Evolutionary conservation across 148 eudicot genomes (phyloP), one percentile per base, ranked within the genome.

Genomic region (Chenopodium album): DNA sequence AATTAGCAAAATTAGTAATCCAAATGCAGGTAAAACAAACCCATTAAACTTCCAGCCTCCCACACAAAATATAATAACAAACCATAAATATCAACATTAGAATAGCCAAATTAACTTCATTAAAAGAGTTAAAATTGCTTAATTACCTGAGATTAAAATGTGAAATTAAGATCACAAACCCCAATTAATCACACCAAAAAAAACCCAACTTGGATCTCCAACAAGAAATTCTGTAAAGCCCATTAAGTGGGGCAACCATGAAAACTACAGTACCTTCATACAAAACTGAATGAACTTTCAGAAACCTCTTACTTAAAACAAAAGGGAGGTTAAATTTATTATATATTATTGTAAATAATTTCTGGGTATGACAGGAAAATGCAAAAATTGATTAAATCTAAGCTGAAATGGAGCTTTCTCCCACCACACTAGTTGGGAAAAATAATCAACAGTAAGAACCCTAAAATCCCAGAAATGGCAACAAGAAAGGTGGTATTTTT

Each of bases 351-450:
- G 78, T 13, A 56, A 56, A 85, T 80, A 67, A 26, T 28, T 54
- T 70, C 78, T 78, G 83, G 85, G 82, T 85, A 46, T 76, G 28
- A 48, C 8, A 63, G 48, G 28, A 78, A 83, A 77, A 63, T 69
- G 75, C 16, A 32, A 4, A 82, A 73, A 59, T 16, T 67, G 11
- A 32, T 76, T 80, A 65, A 89, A 85, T 87, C 89, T 85, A 85
- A 89, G 88, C 84, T 87, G 84, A 81, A 77, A 80, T 77, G 87
- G 86, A 82, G 85, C 88, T 83, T 82, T 85, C 87, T 75, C 79
- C 29, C 87, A 85, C 85, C 90, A 81, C 84, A 68, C 88, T 82
- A n/a, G 72, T 72, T 44, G 82, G 76, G 77, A n/a, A 72, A 70
- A 44, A 70, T 23, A 1, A 73, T 62, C 14, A 20, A 2, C 23